Conservation (phyloP, 148 eudicot species). For the Arctostaphylos glauca region DNA sequence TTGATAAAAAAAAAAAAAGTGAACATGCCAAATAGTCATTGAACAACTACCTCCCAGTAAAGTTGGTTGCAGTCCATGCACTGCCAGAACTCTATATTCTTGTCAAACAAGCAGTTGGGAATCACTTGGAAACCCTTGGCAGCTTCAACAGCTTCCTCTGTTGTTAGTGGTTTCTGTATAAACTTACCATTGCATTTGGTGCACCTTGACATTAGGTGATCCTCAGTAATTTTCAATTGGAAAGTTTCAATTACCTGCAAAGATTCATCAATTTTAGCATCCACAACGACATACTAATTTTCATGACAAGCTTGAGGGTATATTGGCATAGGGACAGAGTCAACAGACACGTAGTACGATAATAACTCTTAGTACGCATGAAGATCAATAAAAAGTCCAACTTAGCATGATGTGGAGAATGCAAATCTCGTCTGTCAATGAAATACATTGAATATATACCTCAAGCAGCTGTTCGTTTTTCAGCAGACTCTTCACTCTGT, state of each 20-base stretch:
- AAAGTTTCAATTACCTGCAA: slow-evolving; percentile 83
- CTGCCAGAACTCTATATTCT: slow-evolving; percentile 89
- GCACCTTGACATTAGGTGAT: slow-evolving; percentile 90
- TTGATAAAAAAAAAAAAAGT: neutral
- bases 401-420: neutral
- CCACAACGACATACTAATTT: slow-evolving; percentile 37
- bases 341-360: neutral
- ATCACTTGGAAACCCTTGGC: slow-evolving; percentile 62
- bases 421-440: neutral
- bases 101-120: slow-evolving; percentile 84
- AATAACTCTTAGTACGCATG: neutral
- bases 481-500: slow-evolving; percentile 77
- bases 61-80: slow-evolving; percentile 94
- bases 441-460: slow-evolving; percentile 36
- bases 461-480: slow-evolving; percentile 90
- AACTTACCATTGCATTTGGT: slow-evolving; percentile 92
- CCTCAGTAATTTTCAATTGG: slow-evolving; percentile 68
- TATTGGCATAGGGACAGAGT: too few species aligned
- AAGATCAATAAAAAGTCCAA: neutral
- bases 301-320: slow-evolving; percentile 15
- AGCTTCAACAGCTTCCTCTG: slow-evolving; percentile 89
- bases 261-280: slow-evolving; percentile 21
- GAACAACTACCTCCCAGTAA: slow-evolving; percentile 77
- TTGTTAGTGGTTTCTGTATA: slow-evolving; percentile 81
- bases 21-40: neutral